Evolutionary conservation across 108 stramenopile species (phyloP), one percentile per base, ranked within the genome.

Genomic region (Epithemia pelagica): DNA sequence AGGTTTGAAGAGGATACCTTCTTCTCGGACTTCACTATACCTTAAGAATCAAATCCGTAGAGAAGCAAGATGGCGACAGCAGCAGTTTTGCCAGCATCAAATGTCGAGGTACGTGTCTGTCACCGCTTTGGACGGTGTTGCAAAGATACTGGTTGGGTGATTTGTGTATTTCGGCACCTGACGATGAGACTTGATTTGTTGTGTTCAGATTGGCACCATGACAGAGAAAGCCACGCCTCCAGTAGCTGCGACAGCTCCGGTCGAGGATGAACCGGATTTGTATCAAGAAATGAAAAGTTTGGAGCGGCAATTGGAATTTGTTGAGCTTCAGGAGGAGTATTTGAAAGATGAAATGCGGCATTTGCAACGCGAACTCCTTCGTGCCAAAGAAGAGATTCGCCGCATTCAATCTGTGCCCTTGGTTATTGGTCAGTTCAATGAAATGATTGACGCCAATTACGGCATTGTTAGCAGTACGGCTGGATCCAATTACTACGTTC

Each of bases 261-360:
- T n/a, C n/a, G 37, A 76, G 62, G 69, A 73, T 30, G 71, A 74
- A 58, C 52, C 68, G 0, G 89, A 96, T 59, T 70, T 93, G 46
- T 96, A 94, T 80, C 80, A 81, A 59, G 88, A 91, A 73, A 82
- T 93, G 82, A 96, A 96, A 78, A 57, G 78, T 30, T 80, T 93
- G 64, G 91, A 94, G 72, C 74, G 75, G 51, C 94, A 92, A 66
- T 75, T 95, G 0, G 94, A 93, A 73, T 99, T 99, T 82, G 83
- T 99, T 26, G 92, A 95, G 61, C 78, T 99, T 23, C 98, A 98
- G 78, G 99, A 99, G 76, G 96, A 96, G 76, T 98, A 98, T 77
- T 84, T 99, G 71, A 99, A 99, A 81, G 97, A 98, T 73, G 99
- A 99, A 81, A 98, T 99, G 97, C 89, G 92, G 28, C 97, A 99